These are phyloP conservation scores for Clonostachys rhizophaga DNA, from an alignment of 2,329 filamentous ascomycete genomes.

Conservation along the genomic window DNA sequence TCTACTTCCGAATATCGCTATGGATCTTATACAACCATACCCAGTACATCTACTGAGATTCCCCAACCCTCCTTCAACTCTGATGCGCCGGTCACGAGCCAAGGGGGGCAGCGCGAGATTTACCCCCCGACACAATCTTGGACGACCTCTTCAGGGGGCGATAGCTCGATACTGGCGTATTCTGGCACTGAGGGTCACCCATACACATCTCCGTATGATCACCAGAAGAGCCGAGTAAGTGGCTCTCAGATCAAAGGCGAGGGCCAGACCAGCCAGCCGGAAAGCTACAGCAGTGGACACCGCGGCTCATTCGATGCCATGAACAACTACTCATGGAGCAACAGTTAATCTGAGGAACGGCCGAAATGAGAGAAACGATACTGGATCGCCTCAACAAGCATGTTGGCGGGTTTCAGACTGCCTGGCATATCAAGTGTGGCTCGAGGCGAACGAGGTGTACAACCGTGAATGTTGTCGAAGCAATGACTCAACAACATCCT, in stretches of 20 bases:
- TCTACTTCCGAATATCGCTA: slow-evolving; percentile 52
- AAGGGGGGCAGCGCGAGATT: slow-evolving; percentile 39
- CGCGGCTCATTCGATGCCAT: slow-evolving; percentile 39
- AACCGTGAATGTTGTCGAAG: too few relatives aligned
- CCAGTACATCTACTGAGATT: slow-evolving; percentile 20
- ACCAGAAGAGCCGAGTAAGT: slow-evolving; percentile 34
- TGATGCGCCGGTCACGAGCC: slow-evolving; percentile 17
- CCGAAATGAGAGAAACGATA: too few relatives aligned
- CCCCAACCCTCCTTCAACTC: slow-evolving; percentile 20
- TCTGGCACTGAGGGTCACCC: slow-evolving; percentile 37
- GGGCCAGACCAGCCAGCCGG: slow-evolving; percentile 24
- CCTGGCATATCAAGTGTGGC: too few relatives aligned
- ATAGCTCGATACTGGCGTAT: slow-evolving; percentile 37
- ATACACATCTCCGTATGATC: slow-evolving; percentile 42
- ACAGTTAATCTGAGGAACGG: background rate
- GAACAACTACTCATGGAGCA: slow-evolving; percentile 54
- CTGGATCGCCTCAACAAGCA: too few relatives aligned
- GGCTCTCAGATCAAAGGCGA: slow-evolving; percentile 6
- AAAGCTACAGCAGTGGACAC: slow-evolving; percentile 28
- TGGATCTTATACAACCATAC: slow-evolving; percentile 31
- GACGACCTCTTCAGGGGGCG: slow-evolving; percentile 45
- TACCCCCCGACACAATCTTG: slow-evolving; percentile 47
- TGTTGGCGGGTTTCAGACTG: too few relatives aligned
- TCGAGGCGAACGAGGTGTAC: too few relatives aligned
- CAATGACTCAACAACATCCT: too few relatives aligned